These are phyloP conservation scores for Populus euphratica DNA, from an alignment of 345 rosid species.

Conservation along the genomic window DNA sequence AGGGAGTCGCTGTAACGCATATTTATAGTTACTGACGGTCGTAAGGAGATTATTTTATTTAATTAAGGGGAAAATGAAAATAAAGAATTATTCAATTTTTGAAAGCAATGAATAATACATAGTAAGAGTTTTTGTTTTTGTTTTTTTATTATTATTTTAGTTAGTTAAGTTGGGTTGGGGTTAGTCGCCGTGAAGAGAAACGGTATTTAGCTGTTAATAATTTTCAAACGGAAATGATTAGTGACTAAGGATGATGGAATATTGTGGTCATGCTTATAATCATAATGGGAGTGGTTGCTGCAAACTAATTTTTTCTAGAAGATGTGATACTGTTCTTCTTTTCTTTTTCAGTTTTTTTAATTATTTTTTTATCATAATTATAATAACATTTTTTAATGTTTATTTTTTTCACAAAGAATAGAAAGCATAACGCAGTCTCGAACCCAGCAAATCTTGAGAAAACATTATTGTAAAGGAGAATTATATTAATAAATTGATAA, in stretches of 20 bases:
- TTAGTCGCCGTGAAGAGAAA: neutral
- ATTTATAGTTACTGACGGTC: conserved; percentile 44
- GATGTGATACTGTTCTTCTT: neutral
- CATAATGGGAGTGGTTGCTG: conserved; percentile 21
- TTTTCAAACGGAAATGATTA: conserved; percentile 9
- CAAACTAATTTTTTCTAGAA: neutral
- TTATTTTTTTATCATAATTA: neutral
- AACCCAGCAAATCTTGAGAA: too few species aligned
- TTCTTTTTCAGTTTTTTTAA: neutral
- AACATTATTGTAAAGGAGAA: too few species aligned
- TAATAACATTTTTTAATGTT: too few species aligned
- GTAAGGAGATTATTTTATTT: neutral
- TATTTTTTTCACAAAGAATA: too few species aligned
- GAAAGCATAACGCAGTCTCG: too few species aligned
- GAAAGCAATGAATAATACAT: neutral
- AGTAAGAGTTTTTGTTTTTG: neutral
- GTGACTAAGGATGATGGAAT: conserved; percentile 43
- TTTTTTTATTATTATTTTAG: neutral
- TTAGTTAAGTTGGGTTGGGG: neutral
- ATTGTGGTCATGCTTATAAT: conserved; percentile 62
- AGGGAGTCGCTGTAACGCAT: conserved; percentile 5
- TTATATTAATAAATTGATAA: too few species aligned
- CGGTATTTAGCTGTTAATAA: neutral
- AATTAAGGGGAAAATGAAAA: neutral
- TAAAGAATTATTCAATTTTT: neutral